Conservation (phyloP, 129 eudicot genomes). For the Escallonia herrerae region DNA sequence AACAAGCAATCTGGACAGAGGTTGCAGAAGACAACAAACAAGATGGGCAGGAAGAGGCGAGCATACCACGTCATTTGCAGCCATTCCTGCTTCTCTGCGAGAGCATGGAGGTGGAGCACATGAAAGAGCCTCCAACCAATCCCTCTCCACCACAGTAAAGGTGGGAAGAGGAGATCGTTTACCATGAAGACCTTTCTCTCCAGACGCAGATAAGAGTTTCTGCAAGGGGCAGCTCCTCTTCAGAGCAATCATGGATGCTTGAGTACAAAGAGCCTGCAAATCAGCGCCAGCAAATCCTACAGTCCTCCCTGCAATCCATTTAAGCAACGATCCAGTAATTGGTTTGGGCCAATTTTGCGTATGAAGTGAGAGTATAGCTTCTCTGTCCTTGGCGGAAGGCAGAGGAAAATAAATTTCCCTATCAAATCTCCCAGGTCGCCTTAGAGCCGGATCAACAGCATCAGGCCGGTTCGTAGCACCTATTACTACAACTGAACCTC, state of each 20-base stretch:
- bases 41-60: conserved; percentile 62
- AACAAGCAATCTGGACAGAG: conserved; percentile 54
- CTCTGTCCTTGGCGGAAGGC: conserved; percentile 76
- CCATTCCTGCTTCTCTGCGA: conserved; percentile 82
- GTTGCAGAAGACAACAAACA: conserved; percentile 63
- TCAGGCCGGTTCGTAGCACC: conserved; percentile 99
- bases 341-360: conserved; percentile 90
- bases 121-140: conserved; percentile 89
- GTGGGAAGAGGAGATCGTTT: conserved; percentile 67
- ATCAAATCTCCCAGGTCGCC: conserved; percentile 97
- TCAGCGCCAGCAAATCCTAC: conserved; percentile 99
- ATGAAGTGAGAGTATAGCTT: conserved; percentile 83
- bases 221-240: conserved; percentile 74
- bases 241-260: conserved; percentile 77
- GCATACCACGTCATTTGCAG: conserved; percentile 68
- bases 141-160: conserved; percentile 68
- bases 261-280: conserved; percentile 95
- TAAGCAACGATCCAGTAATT: conserved; percentile 54
- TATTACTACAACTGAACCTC: conserved; percentile 94
- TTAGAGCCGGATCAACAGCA: conserved; percentile 91
- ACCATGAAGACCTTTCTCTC: conserved; percentile 33
- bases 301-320: conserved; percentile 63
- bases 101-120: conserved; percentile 96
- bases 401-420: conserved; percentile 91
- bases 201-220: conserved; percentile 59